A percentile compares a stretch with the other conserved stretches of the same genome.
These are phyloP conservation scores for Suillus luteus DNA, from an alignment of 768 basidiomycete genomes.

Conservation along the genomic window DNA sequence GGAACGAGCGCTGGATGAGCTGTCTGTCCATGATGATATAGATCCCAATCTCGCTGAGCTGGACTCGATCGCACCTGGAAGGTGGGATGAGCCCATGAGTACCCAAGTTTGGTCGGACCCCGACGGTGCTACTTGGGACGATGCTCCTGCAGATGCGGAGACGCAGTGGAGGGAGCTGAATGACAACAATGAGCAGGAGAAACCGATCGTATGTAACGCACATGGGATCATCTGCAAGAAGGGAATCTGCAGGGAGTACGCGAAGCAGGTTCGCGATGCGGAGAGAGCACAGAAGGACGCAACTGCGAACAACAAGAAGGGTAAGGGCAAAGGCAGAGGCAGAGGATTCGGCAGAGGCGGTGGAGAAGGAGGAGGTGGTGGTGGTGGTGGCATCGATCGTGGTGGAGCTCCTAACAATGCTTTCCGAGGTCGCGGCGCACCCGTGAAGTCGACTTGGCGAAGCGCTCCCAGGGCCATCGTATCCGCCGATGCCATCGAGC, in stretches of 20 bases:
- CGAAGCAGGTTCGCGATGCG: conserved; percentile 24
- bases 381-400: conserved; percentile 6
- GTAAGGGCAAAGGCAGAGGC: conserved; percentile 7
- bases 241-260: conserved; percentile 39
- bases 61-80: conserved; percentile 28
- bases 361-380: conserved; percentile 11
- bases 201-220: conserved; percentile 28
- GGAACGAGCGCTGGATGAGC: conserved; percentile 33
- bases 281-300: conserved; percentile 23
- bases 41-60: conserved; percentile 21
- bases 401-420: conserved; percentile 12
- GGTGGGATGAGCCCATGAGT: conserved; percentile 19
- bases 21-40: conserved; percentile 21
- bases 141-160: conserved; percentile 25
- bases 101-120: not conserved
- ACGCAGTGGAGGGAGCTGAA: conserved; percentile 21
- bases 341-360: conserved; percentile 4
- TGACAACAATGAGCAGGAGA: conserved; percentile 10
- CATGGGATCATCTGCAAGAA: conserved; percentile 39
- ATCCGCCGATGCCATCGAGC: conserved; percentile 26
- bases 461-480: conserved; percentile 31
- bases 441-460: conserved; percentile 34
- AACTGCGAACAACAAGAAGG: conserved; percentile 19
- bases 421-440: conserved; percentile 33
- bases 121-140: conserved; percentile 15